These are phyloP conservation scores for Crucihimalaya himalaica DNA, from an alignment of 345 rosid species.

Conservation along the genomic window DNA sequence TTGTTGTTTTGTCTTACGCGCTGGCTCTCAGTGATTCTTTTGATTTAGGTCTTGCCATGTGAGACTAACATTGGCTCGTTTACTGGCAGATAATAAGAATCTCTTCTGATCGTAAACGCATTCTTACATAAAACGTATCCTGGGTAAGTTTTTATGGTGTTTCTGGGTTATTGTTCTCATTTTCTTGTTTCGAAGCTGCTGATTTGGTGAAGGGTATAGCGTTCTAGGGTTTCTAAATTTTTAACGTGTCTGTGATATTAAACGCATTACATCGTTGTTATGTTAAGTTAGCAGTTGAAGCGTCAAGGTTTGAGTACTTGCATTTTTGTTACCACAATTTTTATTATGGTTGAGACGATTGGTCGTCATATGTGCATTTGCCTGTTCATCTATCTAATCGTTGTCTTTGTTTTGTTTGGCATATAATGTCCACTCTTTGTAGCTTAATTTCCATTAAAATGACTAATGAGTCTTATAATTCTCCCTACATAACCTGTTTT, in stretches of 20 bases:
- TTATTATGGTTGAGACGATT: neutral
- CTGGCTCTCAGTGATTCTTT: neutral
- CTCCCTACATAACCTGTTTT: neutral
- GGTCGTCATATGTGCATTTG: neutral
- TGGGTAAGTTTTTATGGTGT: neutral
- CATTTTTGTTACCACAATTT: neutral
- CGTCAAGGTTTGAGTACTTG: neutral
- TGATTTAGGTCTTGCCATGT: neutral
- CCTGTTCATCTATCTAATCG: neutral
- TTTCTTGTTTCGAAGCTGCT: neutral
- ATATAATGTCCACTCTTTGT: neutral
- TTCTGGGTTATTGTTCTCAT: neutral
- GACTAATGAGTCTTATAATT: neutral
- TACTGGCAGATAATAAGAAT: neutral
- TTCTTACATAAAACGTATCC: neutral
- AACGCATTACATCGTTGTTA: neutral
- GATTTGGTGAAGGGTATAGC: neutral
- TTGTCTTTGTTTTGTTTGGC: neutral
- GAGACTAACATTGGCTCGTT: conserved; percentile 9
- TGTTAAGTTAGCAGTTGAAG: neutral
- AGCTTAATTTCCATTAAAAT: neutral
- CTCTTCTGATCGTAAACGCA: neutral
- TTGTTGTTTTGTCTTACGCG: neutral
- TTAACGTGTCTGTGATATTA: neutral
- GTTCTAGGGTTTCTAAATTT: neutral